phyloP scores from a whole-genome alignment of 2,329 filamentous ascomycete genomes.

The Akanthomyces uredinophilus region DNA sequence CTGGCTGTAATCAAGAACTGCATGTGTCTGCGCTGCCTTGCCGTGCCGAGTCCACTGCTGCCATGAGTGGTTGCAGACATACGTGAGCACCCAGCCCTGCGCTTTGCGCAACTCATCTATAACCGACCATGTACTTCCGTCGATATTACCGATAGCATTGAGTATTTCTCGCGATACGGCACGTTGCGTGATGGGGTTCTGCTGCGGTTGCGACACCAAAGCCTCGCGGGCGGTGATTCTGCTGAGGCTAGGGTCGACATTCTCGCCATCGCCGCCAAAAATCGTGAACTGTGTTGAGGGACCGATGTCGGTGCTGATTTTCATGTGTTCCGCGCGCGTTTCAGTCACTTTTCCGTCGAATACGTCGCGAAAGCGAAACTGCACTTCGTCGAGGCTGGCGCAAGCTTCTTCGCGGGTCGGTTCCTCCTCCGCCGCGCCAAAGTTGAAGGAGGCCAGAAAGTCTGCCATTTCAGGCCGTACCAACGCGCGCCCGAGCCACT shows the following conservation, averaged over 20 bases:
- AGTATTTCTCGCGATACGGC: slow-evolving; percentile 46
- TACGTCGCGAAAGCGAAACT: slow-evolving; percentile 36
- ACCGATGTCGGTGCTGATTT: slow-evolving; percentile 42
- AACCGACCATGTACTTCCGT: slow-evolving; percentile 45
- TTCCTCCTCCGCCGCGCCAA: slow-evolving; percentile 22
- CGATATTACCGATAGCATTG: slow-evolving; percentile 36
- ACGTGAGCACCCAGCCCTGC: slow-evolving; percentile 50
- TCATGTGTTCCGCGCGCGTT: slow-evolving; percentile 46
- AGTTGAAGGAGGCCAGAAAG: slow-evolving; percentile 34
- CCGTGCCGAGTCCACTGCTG: slow-evolving; percentile 45
- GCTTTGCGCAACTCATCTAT: slow-evolving; percentile 38
- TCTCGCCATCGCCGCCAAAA: slow-evolving; percentile 14
- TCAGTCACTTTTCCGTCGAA: slow-evolving; percentile 40
- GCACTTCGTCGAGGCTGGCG: slow-evolving; percentile 40
- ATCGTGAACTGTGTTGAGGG: slow-evolving; percentile 37
- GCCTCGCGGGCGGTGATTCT: slow-evolving; percentile 41
- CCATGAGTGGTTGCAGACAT: slow-evolving; percentile 48
- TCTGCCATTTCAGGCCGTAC: slow-evolving; percentile 28
- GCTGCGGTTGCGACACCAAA: slow-evolving; percentile 43
- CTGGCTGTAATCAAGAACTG: slow-evolving; percentile 45
- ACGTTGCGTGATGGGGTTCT: slow-evolving; percentile 44
- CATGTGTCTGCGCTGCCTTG: slow-evolving; percentile 34
- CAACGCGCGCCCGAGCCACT: neutral
- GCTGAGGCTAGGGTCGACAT: slow-evolving; percentile 25
- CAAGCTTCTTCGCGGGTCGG: slow-evolving; percentile 24